phyloP scores from a whole-genome alignment of 2,329 filamentous ascomycete species.

The Neonectria hederae region DNA sequence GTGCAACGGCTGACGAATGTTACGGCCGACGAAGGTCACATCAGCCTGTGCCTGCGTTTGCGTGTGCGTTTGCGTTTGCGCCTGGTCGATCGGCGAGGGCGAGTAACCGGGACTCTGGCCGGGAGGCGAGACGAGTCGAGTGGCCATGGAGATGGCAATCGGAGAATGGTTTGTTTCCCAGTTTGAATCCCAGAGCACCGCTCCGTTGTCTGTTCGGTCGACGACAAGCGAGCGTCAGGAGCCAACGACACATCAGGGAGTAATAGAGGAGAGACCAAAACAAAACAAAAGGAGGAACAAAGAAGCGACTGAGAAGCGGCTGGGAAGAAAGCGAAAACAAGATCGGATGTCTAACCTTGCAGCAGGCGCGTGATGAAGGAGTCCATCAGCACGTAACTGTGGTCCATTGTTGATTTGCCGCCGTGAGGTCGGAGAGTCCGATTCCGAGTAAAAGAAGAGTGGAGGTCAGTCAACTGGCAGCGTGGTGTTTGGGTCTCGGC shows the following conservation, averaged over 20 bases:
- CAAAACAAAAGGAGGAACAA: constrained; percentile 1
- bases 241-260: constrained; percentile 24
- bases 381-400: constrained; percentile 36
- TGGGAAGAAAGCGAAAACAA: not conserved
- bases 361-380: constrained; percentile 33
- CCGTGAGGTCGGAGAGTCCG: constrained; percentile 23
- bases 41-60: constrained; percentile 13
- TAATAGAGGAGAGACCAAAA: constrained; percentile 2
- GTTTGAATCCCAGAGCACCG: constrained; percentile 32
- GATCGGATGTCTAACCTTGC: constrained; percentile 39
- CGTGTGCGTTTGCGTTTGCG: constrained; percentile 5
- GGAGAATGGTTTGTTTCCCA: constrained; percentile 23
- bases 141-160: constrained; percentile 39
- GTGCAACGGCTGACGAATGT: constrained; percentile 28
- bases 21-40: constrained; percentile 11
- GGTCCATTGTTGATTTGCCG: constrained; percentile 37
- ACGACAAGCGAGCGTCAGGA: constrained; percentile 37
- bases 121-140: constrained; percentile 32
- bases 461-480: not conserved
- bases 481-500: constrained; percentile 7
- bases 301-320: not conserved
- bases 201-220: constrained; percentile 36
- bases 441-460: constrained; percentile 31
- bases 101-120: constrained; percentile 26
- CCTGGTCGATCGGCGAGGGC: constrained; percentile 27